Conservation (phyloP, 768 basidiomycete genomes). For the Ephemerocybe angulata region DNA sequence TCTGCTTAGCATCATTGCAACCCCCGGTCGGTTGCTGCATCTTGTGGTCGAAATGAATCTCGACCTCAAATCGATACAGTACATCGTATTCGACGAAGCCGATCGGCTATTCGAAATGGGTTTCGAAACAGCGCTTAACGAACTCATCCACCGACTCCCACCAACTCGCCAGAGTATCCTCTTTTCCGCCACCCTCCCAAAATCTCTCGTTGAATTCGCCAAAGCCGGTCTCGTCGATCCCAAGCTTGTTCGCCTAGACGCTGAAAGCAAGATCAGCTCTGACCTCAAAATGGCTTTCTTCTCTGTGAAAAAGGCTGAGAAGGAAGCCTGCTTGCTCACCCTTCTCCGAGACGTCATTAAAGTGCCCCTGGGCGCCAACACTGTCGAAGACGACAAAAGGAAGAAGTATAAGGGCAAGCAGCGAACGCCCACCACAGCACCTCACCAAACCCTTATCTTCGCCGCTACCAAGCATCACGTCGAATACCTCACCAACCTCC, state of each 20-base stretch:
- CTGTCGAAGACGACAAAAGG: slow-evolving; percentile 26
- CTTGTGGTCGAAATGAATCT: slow-evolving; percentile 95
- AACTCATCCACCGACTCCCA: slow-evolving; percentile 89
- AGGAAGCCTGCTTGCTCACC: slow-evolving; percentile 84
- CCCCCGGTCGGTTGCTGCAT: slow-evolving; percentile 96
- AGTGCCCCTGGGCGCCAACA: slow-evolving; percentile 56
- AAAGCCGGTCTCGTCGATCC: slow-evolving; percentile 93
- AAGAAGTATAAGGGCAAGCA: slow-evolving; percentile 41
- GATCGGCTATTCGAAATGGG: slow-evolving; percentile 99
- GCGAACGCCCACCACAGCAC: slow-evolving; percentile 50
- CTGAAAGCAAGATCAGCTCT: slow-evolving; percentile 91
- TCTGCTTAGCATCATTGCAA: slow-evolving; percentile 81
- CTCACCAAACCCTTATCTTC: slow-evolving; percentile 93
- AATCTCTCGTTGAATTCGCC: slow-evolving; percentile 96
- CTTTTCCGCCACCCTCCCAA: slow-evolving; percentile 95
- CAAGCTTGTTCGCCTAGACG: slow-evolving; percentile 92
- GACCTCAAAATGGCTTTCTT: slow-evolving; percentile 96
- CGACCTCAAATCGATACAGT: slow-evolving; percentile 82
- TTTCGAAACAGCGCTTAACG: slow-evolving; percentile 86
- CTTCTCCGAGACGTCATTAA: slow-evolving; percentile 85
- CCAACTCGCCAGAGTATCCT: slow-evolving; percentile 85
- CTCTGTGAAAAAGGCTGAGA: slow-evolving; percentile 86
- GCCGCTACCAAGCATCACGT: slow-evolving; percentile 98
- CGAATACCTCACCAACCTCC: slow-evolving; percentile 81
- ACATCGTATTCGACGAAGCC: slow-evolving; percentile 95